A percentile compares a stretch with the other conserved stretches of the same genome.
Evolutionary conservation across 352 stramenopile genomes (phyloP).

Genomic region (Pythium insidiosum): DNA sequence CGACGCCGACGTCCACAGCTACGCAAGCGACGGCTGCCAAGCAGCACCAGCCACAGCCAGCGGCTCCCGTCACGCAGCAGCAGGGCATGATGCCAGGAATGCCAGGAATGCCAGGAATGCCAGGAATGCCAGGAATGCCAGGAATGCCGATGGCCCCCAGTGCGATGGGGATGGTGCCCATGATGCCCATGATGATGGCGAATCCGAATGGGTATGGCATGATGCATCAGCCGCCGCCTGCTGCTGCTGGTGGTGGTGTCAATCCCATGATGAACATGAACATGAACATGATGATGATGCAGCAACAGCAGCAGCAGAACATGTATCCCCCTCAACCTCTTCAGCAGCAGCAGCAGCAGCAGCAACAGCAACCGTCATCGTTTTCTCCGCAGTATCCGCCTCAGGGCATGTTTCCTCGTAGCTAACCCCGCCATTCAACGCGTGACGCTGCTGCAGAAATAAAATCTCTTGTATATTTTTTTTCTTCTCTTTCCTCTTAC

Average conservation of each 20-base stretch:
- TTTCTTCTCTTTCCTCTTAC: neutral
- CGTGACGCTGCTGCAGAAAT: too few species aligned
- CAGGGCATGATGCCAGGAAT: slow-evolving; percentile 3
- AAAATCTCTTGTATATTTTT: too few species aligned
- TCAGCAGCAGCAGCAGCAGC: too few species aligned
- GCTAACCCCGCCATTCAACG: too few species aligned
- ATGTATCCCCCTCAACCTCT: too few species aligned
- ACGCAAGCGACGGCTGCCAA: slow-evolving; percentile 3
- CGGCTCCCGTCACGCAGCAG: slow-evolving; percentile 7
- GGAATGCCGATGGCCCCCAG: slow-evolving; percentile 1
- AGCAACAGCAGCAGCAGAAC: slow-evolving; percentile 38
- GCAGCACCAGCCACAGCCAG: slow-evolving; percentile 15
- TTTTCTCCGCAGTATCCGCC: too few species aligned
- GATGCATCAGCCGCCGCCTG: too few species aligned
- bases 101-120: neutral
- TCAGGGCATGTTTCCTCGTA: too few species aligned
- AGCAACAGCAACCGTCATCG: slow-evolving; percentile 36
- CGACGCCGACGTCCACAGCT: neutral
- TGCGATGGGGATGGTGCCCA: neutral
- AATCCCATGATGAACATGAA: too few species aligned
- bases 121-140: neutral
- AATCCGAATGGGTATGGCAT: neutral
- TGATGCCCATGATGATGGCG: neutral
- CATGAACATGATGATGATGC: slow-evolving; percentile 31
- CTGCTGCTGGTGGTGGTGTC: too few species aligned